Percentiles rank a stretch among this genome's conserved stretches.
phyloP scores from a whole-genome alignment of 164 flowering plant genomes.

The Macadamia integrifolia region DNA sequence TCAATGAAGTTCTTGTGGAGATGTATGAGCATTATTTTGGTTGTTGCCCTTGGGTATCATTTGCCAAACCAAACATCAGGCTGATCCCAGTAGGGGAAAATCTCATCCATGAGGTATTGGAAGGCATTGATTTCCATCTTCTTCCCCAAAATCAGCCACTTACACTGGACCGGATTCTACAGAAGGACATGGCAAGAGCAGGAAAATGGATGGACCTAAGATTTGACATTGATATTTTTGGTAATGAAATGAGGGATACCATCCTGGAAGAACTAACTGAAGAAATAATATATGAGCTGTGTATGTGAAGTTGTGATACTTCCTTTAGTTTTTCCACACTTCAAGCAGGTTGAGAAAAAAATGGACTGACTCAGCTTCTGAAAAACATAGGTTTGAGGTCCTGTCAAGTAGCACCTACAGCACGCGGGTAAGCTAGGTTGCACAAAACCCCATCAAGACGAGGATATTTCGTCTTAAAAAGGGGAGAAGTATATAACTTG shows the following conservation, averaged over 20 bases:
- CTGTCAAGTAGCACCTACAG: no score
- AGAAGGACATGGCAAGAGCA: constrained; percentile 53
- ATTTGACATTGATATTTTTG: constrained; percentile 38
- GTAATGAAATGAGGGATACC: constrained; percentile 45
- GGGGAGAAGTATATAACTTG: no score
- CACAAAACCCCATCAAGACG: no score
- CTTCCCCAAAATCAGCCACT: constrained; percentile 28
- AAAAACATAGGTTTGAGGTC: no score
- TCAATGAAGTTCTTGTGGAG: constrained; percentile 68
- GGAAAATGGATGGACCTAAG: constrained; percentile 68
- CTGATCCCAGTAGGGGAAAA: constrained; percentile 42
- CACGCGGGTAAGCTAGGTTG: no score
- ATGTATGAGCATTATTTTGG: constrained; percentile 38
- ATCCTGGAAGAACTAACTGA: constrained; percentile 64
- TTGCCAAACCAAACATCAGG: constrained; percentile 32
- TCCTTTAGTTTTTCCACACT: no score
- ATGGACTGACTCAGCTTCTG: no score
- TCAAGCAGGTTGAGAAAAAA: no score
- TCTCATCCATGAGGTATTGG: constrained; percentile 46
- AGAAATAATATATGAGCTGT: constrained; percentile 40
- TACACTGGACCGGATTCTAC: constrained; percentile 59
- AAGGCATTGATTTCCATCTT: constrained; percentile 51
- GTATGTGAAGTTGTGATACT: constrained; percentile 4
- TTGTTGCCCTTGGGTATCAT: constrained; percentile 42
- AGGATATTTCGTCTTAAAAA: no score